Percentiles rank a stretch among this genome's conserved stretches.
Conservation (phyloP, 306 rosid species). For the Fragaria ananassa region DNA sequence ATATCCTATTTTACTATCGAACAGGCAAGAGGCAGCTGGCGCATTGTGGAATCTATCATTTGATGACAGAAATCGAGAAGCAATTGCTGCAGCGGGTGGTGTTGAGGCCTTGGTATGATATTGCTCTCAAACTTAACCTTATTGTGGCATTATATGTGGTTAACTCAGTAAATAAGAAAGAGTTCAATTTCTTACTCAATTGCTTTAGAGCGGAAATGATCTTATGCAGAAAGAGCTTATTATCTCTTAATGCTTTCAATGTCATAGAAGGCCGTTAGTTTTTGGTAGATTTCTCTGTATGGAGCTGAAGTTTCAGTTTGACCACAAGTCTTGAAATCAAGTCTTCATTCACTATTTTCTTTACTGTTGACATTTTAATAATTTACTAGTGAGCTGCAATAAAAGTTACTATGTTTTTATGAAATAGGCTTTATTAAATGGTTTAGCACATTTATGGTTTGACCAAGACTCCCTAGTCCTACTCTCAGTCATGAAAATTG, state of each 20-base stretch:
- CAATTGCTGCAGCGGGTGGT: constrained; percentile 95
- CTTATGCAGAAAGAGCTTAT: constrained; percentile 9
- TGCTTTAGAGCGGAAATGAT: not conserved
- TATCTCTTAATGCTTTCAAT: not conserved
- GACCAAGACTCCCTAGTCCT: not conserved
- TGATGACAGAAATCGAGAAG: constrained; percentile 97
- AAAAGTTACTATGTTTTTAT: not conserved
- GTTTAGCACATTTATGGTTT: not conserved
- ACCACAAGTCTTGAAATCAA: not conserved
- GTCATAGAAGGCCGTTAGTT: not conserved
- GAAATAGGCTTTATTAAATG: not conserved
- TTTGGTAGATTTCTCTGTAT: not conserved
- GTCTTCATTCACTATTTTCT: not conserved
- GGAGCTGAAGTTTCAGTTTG: not conserved
- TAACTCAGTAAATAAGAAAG: constrained; percentile 8
- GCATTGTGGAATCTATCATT: constrained; percentile 98
- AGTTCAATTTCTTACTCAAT: not conserved
- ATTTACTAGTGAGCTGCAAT: not conserved
- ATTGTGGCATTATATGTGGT: not conserved
- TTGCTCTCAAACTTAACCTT: constrained; percentile 6
- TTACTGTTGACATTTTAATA: not conserved
- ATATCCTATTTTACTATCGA: constrained; percentile 5
- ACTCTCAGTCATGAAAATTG: not conserved
- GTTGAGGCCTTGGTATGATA: constrained; percentile 93
- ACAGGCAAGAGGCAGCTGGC: constrained; percentile 99